phyloP scores from a whole-genome alignment of 768 basidiomycete species.

The Goffeauzyma gilvescens region DNA sequence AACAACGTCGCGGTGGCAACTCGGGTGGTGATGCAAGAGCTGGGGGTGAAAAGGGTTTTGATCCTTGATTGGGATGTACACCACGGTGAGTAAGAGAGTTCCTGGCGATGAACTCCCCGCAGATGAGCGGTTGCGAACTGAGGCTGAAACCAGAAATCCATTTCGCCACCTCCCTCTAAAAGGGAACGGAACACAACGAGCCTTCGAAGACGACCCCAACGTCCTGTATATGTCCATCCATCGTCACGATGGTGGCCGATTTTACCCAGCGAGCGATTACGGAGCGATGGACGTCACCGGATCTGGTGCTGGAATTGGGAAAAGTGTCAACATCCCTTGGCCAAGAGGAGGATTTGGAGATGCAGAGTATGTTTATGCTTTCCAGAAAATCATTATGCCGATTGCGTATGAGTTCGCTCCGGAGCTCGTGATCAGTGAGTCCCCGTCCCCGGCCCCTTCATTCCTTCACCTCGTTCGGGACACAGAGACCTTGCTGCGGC shows the following conservation, averaged over 20 bases:
- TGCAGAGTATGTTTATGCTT: slow-evolving; percentile 89
- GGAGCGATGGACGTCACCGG: slow-evolving; percentile 74
- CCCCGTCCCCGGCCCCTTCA: not conserved
- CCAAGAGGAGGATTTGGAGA: slow-evolving; percentile 71
- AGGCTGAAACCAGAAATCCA: too few species aligned
- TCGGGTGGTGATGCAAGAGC: slow-evolving; percentile 53
- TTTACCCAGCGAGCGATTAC: slow-evolving; percentile 83
- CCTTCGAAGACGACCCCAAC: slow-evolving; percentile 79
- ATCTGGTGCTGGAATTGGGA: slow-evolving; percentile 63
- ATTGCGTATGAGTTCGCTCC: slow-evolving; percentile 93
- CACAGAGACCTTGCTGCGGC: slow-evolving; percentile 4
- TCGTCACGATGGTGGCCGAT: slow-evolving; percentile 74
- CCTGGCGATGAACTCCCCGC: too few species aligned
- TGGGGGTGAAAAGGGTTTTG: slow-evolving; percentile 56
- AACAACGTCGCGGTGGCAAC: slow-evolving; percentile 94
- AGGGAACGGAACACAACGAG: slow-evolving; percentile 95
- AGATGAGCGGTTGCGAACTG: too few species aligned
- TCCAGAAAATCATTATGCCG: slow-evolving; percentile 88
- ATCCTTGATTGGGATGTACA: slow-evolving; percentile 98
- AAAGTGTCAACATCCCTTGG: slow-evolving; percentile 92
- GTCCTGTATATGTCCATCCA: slow-evolving; percentile 90
- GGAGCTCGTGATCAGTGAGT: slow-evolving; percentile 82
- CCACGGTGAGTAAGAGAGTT: slow-evolving; percentile 60
- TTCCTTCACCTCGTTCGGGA: not conserved
- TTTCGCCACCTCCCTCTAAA: not conserved